Percentiles rank a stretch among this genome's conserved stretches.
Evolutionary conservation across 140 eudicot species (phyloP).

Genomic region (Bidens hawaiensis): DNA sequence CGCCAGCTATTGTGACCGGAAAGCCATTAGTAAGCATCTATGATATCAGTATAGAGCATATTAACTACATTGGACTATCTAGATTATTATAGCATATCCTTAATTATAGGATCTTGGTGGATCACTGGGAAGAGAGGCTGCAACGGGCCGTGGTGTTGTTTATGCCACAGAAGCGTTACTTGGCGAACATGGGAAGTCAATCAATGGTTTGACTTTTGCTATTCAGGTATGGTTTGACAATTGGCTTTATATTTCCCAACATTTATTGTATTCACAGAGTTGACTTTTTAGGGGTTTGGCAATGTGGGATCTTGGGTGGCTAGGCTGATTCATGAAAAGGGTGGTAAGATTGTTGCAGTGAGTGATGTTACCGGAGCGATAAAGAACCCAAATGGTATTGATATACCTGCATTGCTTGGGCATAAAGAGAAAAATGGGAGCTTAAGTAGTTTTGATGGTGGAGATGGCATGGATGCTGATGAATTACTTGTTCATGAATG

Average conservation of each 20-base stretch:
- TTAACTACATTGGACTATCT: neutral
- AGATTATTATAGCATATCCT: neutral
- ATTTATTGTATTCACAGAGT: neutral
- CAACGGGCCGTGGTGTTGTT: slow-evolving; percentile 82
- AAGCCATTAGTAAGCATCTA: slow-evolving; percentile 61
- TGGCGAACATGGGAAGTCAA: slow-evolving; percentile 57
- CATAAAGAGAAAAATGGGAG: slow-evolving; percentile 49
- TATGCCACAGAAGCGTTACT: slow-evolving; percentile 73
- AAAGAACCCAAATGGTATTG: slow-evolving; percentile 61
- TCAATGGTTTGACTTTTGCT: slow-evolving; percentile 55
- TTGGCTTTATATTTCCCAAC: too few species aligned
- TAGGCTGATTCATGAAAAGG: slow-evolving; percentile 53
- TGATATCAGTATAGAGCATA: neutral
- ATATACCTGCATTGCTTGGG: slow-evolving; percentile 45
- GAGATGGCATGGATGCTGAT: slow-evolving; percentile 57
- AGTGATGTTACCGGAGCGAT: slow-evolving; percentile 84
- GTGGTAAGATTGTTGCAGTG: slow-evolving; percentile 80
- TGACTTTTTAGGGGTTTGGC: slow-evolving; percentile 61
- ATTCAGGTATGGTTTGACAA: slow-evolving; percentile 53
- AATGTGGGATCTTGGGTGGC: slow-evolving; percentile 89
- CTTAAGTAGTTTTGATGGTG: slow-evolving; percentile 54
- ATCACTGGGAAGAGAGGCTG: slow-evolving; percentile 76
- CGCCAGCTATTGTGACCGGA: slow-evolving; percentile 82
- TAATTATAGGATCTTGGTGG: slow-evolving; percentile 71
- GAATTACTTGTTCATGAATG: slow-evolving; percentile 69